These are phyloP conservation scores for Chenopodium berlandieri DNA, from an alignment of 148 eudicot genomes.

Conservation along the genomic window DNA sequence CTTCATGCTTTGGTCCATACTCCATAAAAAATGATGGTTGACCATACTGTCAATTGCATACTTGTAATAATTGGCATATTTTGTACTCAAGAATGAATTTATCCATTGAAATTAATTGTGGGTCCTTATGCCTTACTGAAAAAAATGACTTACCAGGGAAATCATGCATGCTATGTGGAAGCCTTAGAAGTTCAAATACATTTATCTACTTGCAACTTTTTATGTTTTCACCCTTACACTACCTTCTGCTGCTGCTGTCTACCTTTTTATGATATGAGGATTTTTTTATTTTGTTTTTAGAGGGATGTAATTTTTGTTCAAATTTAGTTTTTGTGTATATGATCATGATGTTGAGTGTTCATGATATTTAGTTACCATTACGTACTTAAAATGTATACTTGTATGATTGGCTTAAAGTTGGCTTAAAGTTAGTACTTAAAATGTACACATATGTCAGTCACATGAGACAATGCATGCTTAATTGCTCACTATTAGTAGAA, in stretches of 20 bases:
- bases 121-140: slow-evolving; percentile 1
- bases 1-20: slow-evolving; percentile 32
- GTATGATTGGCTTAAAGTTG: too few species aligned
- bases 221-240: slow-evolving; percentile 73
- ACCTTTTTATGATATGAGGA: not conserved
- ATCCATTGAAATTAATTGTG: slow-evolving; percentile 8
- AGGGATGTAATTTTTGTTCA: too few species aligned
- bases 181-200: slow-evolving; percentile 69
- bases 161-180: slow-evolving; percentile 81
- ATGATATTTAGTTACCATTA: too few species aligned
- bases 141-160: slow-evolving; percentile 39
- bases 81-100: slow-evolving; percentile 10
- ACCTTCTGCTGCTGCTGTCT: slow-evolving; percentile 65
- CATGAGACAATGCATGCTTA: too few species aligned
- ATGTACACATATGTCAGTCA: too few species aligned
- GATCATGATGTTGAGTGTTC: too few species aligned
- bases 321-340: too few species aligned
- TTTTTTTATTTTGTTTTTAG: too few species aligned
- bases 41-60: slow-evolving; percentile 18
- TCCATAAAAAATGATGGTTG: slow-evolving; percentile 26
- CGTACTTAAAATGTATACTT: too few species aligned
- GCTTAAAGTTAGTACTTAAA: too few species aligned
- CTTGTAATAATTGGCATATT: slow-evolving; percentile 27
- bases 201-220: slow-evolving; percentile 62
- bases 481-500: too few species aligned